These are phyloP conservation scores for Solanum medicagineum DNA, from an alignment of 257 asterid species.

Conservation along the genomic window DNA sequence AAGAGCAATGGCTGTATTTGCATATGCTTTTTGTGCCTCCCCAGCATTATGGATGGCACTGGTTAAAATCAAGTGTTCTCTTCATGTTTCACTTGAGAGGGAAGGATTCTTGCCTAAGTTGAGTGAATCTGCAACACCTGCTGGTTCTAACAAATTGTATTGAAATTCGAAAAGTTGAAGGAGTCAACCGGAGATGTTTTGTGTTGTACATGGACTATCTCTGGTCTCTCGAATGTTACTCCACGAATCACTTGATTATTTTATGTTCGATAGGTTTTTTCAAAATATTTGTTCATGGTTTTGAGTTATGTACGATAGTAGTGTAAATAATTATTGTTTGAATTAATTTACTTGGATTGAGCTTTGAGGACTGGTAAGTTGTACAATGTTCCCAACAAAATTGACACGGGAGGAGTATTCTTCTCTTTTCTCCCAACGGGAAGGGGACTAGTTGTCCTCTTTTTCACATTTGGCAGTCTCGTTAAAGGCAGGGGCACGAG, in stretches of 20 bases:
- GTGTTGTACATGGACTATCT: background rate
- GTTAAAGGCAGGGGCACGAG: too few species aligned
- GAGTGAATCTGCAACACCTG: conserved; percentile 29
- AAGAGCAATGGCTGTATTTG: conserved; percentile 51
- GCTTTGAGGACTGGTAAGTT: background rate
- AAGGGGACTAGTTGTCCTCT: background rate
- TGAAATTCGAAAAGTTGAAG: conserved; percentile 2
- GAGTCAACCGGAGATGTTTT: background rate
- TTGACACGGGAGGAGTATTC: background rate
- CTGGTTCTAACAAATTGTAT: conserved; percentile 40
- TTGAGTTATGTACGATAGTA: background rate
- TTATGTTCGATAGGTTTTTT: background rate
- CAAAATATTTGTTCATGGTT: background rate
- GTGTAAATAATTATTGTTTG: background rate
- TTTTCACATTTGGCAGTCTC: too few species aligned
- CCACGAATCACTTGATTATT: background rate
- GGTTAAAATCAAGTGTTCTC: conserved; percentile 32
- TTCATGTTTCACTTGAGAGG: conserved; percentile 40
- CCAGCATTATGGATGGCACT: conserved; percentile 36
- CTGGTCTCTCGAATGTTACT: background rate
- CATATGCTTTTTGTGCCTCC: conserved; percentile 48
- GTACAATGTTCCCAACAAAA: background rate
- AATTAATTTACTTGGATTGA: background rate
- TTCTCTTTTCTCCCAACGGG: background rate
- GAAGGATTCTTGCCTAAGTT: conserved; percentile 48